Base-by-base conservation (phyloP, 2,329 filamentous ascomycete species). In the Endoconidiophora polonica region DNA sequence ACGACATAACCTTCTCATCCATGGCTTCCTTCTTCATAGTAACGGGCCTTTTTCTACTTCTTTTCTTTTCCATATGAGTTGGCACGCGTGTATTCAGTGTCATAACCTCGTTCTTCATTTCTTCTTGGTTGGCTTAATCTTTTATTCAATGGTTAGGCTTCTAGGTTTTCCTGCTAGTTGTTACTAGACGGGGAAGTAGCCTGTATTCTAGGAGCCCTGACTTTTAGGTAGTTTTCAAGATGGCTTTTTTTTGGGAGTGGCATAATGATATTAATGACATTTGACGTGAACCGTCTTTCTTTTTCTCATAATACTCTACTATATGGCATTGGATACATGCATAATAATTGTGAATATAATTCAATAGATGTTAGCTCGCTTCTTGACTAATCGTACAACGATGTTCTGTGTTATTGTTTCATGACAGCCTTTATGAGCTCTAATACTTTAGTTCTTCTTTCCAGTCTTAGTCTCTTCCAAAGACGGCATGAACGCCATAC, bases 401-500 rank as follows among this genome's bases (percentile, higher is more conserved):
- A 4, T 12, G 4, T 44, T 43, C 4, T 43, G n/a, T 43, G 40
- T 23, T 24, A 20, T 24, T 14, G 20, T 12, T 33, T 18, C 16
- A 23, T 22, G 7, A 20, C 20, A 40, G 3, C 24, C 23, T n/a
- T 44, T 7, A 44, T 10, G 2, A 10, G 16, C 16, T 18, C 16
- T 18, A 33, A 23, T n/a, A 36, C 12, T 9, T 44, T 24, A 49
- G 43, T 37, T 47, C 36, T 40, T 52, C 24, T 39, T 43, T 18
- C 47, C 49, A 4, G 22, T 22, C 40, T 48, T 52, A 20, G 40
- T 46, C 42, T 46, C 46, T 40, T 61, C 57, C 57, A 76, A 58
- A 10, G 67, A 63, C 24, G 74, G 74, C 74, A 77, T 77, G 53
- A 77, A 77, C 0, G 66, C 72, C 72, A 77, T 75, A 1, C 74